Evolutionary conservation across 2,329 filamentous ascomycete species (phyloP).

Genomic region (Rutstroemia sydowiana): DNA sequence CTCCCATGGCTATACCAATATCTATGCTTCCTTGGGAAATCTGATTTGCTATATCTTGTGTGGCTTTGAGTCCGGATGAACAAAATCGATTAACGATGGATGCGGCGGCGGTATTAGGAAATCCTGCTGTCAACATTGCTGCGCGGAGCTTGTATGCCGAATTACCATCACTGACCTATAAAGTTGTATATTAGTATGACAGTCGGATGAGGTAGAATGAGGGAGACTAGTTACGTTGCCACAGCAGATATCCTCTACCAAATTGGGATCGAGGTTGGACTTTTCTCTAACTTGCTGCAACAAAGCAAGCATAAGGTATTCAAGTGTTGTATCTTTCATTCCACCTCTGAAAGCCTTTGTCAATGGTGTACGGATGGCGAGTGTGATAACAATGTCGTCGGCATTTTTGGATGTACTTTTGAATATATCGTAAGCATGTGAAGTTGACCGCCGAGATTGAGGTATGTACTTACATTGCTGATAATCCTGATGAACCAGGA

Average conservation of each 20-base stretch:
- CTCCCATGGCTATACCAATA: slow-evolving; percentile 78
- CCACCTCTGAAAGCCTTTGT: slow-evolving; percentile 85
- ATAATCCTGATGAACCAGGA: slow-evolving; percentile 62
- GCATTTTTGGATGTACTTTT: slow-evolving; percentile 80
- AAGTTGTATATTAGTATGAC: neutral
- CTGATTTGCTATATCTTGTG: slow-evolving; percentile 87
- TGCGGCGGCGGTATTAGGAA: slow-evolving; percentile 80
- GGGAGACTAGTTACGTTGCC: slow-evolving; percentile 63
- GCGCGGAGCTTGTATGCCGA: slow-evolving; percentile 88
- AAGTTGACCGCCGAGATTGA: slow-evolving; percentile 6
- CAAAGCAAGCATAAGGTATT: slow-evolving; percentile 77
- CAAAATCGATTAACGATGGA: slow-evolving; percentile 92
- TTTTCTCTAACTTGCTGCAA: slow-evolving; percentile 68
- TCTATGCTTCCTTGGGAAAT: slow-evolving; percentile 77
- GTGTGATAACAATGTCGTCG: slow-evolving; percentile 94
- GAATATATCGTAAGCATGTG: slow-evolving; percentile 21
- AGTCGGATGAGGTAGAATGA: neutral
- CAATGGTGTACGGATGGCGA: slow-evolving; percentile 82
- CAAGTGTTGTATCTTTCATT: slow-evolving; percentile 88
- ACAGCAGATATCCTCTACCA: slow-evolving; percentile 84
- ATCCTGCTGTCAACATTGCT: slow-evolving; percentile 82
- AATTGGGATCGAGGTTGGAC: slow-evolving; percentile 68
- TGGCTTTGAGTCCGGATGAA: slow-evolving; percentile 90
- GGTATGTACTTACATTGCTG: slow-evolving; percentile 60
- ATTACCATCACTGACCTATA: slow-evolving; percentile 71